Percentiles rank a stretch among this genome's conserved stretches.
Conservation (phyloP, 129 eudicot species). For the Escallonia rubra region DNA sequence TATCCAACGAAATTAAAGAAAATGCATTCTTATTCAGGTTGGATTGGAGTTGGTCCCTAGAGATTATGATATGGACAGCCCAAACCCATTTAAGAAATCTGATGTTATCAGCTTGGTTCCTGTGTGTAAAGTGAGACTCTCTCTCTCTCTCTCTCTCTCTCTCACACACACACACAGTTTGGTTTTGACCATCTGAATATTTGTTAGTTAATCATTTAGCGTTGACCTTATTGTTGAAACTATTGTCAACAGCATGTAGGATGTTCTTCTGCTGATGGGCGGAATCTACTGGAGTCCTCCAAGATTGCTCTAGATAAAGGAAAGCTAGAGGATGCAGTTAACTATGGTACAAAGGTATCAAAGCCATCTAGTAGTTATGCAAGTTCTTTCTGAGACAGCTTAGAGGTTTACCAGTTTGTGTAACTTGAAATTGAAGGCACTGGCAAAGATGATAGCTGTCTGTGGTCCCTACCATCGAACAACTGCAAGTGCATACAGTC, state of each 20-base stretch:
- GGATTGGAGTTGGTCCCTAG: constrained; percentile 92
- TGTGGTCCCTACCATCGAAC: constrained; percentile 98
- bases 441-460: constrained; percentile 93
- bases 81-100: constrained; percentile 58
- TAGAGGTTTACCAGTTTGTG: not conserved
- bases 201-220: not conserved
- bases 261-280: constrained; percentile 97
- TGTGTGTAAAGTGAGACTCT: constrained; percentile 65
- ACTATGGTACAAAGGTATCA: constrained; percentile 81
- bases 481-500: constrained; percentile 95
- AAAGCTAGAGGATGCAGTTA: constrained; percentile 94
- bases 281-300: constrained; percentile 79
- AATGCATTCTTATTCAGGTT: constrained; percentile 39
- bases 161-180: not conserved
- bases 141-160: constrained; percentile 1
- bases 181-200: not conserved
- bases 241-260: constrained; percentile 59
- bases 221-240: constrained; percentile 5
- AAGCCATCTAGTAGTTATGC: not conserved
- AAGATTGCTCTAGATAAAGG: constrained; percentile 96
- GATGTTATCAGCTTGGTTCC: constrained; percentile 96
- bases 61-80: constrained; percentile 84
- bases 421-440: constrained; percentile 53
- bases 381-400: not conserved
- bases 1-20: constrained; percentile 6